Base-by-base conservation (phyloP, 768 basidiomycete genomes). In the Suillus plorans region DNA sequence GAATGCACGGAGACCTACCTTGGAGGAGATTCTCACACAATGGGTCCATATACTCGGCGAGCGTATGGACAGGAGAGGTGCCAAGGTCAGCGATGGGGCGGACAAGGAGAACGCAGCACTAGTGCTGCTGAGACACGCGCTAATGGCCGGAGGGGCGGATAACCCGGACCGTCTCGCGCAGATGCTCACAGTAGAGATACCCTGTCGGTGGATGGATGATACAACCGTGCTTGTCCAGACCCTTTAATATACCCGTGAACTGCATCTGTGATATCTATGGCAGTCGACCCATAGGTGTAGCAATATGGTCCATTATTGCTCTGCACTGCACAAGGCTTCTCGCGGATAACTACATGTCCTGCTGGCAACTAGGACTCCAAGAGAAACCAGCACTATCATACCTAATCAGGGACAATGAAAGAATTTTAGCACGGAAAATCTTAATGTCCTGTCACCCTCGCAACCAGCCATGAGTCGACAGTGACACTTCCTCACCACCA, bases 201-300 rank as follows among this genome's bases (percentile, higher is more conserved):
- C 68, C 31, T 73, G 69, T 42, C 71, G 78, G 58, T 86, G 85
- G 85, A 84, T 86, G 81, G 86, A 87, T 69, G 86, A 87, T 70
- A 85, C 83, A 3, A 86, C 85, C 0, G 76, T 86, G 20, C 52
- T 85, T 6, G 80, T 85, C 9, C 67, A 64, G 42, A 52, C 34
- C 10, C 44, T 70, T 36, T 74, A 28, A 53, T 39, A 36, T 14
- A 4, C 13, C 20, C 14, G 13, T 28, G 14, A n/a, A 36, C n/a
- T n/a, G 34, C 45, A 45, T 49, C 56, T 9, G 45, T 22, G 34
- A 44, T 41, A 28, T 52, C 14, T 14, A 28, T 28, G 25, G 49
- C 22, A 50, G 22, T 25, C 14, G 14, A 7, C 25, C 25, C 7
- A 25, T 50, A 50, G 22, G 49, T 49, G 22, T 13, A 25, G 25